Evolutionary conservation across 2,329 filamentous ascomycete species (phyloP).

Genomic region (Ciborinia camelliae): DNA sequence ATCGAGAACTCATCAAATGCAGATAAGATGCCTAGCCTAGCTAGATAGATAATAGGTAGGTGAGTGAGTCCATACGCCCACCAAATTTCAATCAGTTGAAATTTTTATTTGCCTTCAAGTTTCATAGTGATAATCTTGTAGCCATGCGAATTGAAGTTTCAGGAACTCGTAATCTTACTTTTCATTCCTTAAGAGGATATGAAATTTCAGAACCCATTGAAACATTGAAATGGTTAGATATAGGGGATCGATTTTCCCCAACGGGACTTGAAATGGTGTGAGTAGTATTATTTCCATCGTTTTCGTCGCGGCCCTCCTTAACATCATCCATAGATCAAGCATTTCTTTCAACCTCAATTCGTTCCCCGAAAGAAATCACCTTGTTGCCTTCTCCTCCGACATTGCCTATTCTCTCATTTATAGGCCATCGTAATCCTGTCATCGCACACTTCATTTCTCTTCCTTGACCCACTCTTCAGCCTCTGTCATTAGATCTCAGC

Average conservation of each 20-base stretch:
- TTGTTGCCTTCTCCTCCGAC: not conserved
- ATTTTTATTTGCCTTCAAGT: not conserved
- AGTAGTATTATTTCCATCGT: not conserved
- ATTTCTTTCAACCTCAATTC: not conserved
- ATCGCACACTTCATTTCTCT: not conserved
- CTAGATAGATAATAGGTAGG: not conserved
- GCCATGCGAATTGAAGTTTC: not conserved
- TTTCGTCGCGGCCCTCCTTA: not conserved
- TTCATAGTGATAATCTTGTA: not conserved
- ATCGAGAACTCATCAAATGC: not conserved
- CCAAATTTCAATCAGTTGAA: not conserved
- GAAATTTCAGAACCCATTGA: not conserved
- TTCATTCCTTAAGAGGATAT: not conserved
- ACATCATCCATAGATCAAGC: not conserved
- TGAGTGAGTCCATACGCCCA: not conserved
- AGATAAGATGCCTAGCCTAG: not conserved
- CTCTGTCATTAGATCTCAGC: not conserved
- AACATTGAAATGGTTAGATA: not conserved
- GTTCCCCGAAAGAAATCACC: too few species aligned
- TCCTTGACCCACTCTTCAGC: not conserved
- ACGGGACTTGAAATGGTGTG: not conserved
- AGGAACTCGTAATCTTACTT: not conserved
- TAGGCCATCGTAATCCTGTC: not conserved
- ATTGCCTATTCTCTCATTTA: not conserved
- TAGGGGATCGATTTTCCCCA: not conserved